Evolutionary conservation across 192 early-diverging fungal genomes (phyloP), one percentile per base, ranked within the genome.

Genomic region (Entomortierella parvispora): DNA sequence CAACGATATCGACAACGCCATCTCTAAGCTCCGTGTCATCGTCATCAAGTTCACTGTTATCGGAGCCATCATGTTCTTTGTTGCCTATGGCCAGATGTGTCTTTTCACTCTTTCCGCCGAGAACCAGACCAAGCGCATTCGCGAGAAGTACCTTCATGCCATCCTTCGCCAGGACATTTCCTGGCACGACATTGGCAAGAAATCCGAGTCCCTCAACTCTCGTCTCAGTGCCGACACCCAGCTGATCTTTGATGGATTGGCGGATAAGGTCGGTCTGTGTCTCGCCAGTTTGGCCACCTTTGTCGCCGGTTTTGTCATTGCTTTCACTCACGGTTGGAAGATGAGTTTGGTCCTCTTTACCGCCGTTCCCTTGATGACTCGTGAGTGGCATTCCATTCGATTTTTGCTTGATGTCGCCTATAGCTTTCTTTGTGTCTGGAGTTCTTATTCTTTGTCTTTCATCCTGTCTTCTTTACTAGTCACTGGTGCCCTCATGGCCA

Each of bases 101-200:
- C 49, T 69, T 62, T 67, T 65, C 62, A 69, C 60, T 1, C 58
- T 77, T 40, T 67, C 86, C 1, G 80, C 85, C 12, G 90, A 90
- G 75, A 83, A 84, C 43, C 90, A 89, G 33, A 76, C 89, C 48
- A 88, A 90, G 58, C 87, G 95, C 20, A 87, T 97, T 49, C 85
- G 95, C 23, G 83, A 90, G 68, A 59, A 55, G 31, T 98, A 95
- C 66, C 86, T 96, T 32, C 74, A 83, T 31, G 69, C 92, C 5
- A 90, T 97, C 55, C 83, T 98, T 54, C 86, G 93, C 50, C 95
- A 97, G 75, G 91, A 97, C 25, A 89, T 94, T 43, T 87, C 85
- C 18, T 98, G 92, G 90, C 96, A 96, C 71, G 96, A 98, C 60
- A 71, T 68, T 44, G 83, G 79, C 34, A 83, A 86, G 56, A 86